Conservation (phyloP, 495 filamentous ascomycete genomes). For the Penicillium paradoxum region DNA sequence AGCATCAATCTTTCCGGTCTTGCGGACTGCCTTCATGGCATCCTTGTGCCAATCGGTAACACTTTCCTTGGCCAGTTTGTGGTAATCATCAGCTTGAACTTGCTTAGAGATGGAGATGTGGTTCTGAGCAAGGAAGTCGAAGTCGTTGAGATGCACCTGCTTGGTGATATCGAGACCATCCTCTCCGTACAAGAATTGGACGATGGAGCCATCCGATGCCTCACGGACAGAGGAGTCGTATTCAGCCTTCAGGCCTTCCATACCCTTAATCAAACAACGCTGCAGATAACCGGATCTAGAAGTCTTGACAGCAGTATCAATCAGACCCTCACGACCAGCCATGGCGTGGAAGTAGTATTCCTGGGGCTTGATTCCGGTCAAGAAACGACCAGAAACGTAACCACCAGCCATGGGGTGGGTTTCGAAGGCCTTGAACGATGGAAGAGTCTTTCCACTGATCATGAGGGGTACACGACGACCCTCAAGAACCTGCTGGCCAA, state of each 20-base stretch:
- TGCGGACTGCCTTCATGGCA: slow-evolving; percentile 73
- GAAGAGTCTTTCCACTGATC: slow-evolving; percentile 95
- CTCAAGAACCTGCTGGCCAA: slow-evolving; percentile 96
- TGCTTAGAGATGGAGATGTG: slow-evolving; percentile 51
- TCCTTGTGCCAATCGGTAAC: slow-evolving; percentile 57
- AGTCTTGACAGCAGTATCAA: slow-evolving; percentile 99
- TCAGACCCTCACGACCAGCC: slow-evolving; percentile 96
- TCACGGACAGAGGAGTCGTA: slow-evolving; percentile 95
- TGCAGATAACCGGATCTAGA: slow-evolving; percentile 95
- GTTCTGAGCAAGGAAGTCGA: slow-evolving; percentile 86
- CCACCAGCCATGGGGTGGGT: slow-evolving; percentile 86
- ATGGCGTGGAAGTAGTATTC: slow-evolving; percentile 99
- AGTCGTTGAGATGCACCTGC: slow-evolving; percentile 85
- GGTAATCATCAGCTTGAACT: slow-evolving; percentile 47
- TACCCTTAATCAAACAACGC: slow-evolving; percentile 96
- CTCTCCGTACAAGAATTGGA: slow-evolving; percentile 97
- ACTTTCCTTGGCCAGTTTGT: slow-evolving; percentile 48
- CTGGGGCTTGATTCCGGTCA: slow-evolving; percentile 95
- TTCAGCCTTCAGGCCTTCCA: slow-evolving; percentile 89
- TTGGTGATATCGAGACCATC: slow-evolving; percentile 93
- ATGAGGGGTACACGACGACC: slow-evolving; percentile 92
- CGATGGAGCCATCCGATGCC: slow-evolving; percentile 75
- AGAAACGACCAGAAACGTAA: slow-evolving; percentile 92
- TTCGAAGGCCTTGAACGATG: slow-evolving; percentile 90
- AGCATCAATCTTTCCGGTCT: slow-evolving; percentile 58